These are phyloP conservation scores for Chaetomium cochliodes DNA, from an alignment of 495 filamentous ascomycete genomes.

Conservation along the genomic window DNA sequence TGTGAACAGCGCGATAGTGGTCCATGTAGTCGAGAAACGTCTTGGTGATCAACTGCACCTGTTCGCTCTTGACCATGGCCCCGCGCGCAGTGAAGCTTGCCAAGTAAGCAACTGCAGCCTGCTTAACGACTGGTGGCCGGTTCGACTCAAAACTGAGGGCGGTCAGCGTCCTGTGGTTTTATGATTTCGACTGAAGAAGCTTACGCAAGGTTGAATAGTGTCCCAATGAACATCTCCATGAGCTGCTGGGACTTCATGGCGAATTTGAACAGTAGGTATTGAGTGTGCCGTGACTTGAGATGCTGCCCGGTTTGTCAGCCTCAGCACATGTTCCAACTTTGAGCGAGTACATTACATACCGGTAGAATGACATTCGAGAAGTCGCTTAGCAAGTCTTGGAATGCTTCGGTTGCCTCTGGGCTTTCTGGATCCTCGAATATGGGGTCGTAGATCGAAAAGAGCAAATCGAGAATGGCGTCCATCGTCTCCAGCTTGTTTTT, in stretches of 20 bases:
- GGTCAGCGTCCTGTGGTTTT: conserved; percentile 4
- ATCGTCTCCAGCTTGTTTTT: conserved; percentile 85
- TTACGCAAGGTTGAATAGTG: conserved; percentile 60
- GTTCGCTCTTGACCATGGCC: conserved; percentile 68
- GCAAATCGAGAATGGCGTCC: conserved; percentile 83
- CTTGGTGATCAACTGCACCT: conserved; percentile 74
- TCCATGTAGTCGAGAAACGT: conserved; percentile 72
- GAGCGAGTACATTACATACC: conserved; percentile 73
- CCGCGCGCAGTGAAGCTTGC: conserved; percentile 87
- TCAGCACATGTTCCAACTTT: background rate
- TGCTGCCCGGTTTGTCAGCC: conserved; percentile 23
- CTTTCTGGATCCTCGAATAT: conserved; percentile 59
- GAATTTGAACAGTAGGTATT: conserved; percentile 78
- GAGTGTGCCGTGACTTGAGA: conserved; percentile 37
- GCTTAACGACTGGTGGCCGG: conserved; percentile 66
- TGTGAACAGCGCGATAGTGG: conserved; percentile 57
- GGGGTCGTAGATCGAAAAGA: conserved; percentile 78
- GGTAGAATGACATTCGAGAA: conserved; percentile 85
- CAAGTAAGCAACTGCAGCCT: conserved; percentile 82
- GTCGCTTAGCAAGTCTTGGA: conserved; percentile 74
- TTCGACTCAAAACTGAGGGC: conserved; percentile 46
- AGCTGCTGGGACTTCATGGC: conserved; percentile 71
- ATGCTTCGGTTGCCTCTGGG: conserved; percentile 49
- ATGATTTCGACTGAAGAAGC: background rate
- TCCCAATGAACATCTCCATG: conserved; percentile 76